Conservation (phyloP, 2,329 filamentous ascomycete species). For the Epichloe sp. region DNA sequence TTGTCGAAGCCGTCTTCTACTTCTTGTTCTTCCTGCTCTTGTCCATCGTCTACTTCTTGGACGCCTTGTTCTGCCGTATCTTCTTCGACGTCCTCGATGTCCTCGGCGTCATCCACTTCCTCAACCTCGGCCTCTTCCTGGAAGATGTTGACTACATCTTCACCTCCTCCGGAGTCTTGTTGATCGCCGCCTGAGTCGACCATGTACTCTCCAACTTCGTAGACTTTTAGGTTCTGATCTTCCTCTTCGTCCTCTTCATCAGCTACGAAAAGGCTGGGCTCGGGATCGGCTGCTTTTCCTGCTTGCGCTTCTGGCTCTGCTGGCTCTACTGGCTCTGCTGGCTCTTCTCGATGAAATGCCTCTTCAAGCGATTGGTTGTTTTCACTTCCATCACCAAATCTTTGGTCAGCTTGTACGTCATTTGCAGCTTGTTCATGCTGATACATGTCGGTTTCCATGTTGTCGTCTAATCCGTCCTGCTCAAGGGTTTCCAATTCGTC, state of each 20-base stretch:
- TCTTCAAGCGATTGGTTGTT: neutral
- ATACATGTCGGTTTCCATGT: too few relatives aligned
- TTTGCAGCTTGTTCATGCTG: neutral
- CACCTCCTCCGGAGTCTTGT: neutral
- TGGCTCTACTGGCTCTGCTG: too few relatives aligned
- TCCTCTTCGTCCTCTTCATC: neutral
- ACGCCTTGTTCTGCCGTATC: constrained; percentile 1
- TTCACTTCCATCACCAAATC: neutral
- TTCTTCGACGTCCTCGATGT: constrained; percentile 5
- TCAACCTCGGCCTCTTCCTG: neutral
- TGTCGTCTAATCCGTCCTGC: neutral
- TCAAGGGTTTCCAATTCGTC: neutral
- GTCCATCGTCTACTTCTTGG: constrained; percentile 1
- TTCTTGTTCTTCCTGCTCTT: constrained; percentile 5
- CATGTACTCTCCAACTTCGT: neutral
- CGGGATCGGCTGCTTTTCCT: neutral
- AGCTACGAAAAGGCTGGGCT: neutral
- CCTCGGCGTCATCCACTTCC: neutral
- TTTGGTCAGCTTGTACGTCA: neutral
- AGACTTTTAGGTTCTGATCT: neutral
- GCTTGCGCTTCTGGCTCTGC: neutral
- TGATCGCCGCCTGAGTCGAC: neutral
- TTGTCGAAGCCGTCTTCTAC: neutral
- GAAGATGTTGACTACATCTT: neutral
- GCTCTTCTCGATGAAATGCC: neutral